Evolutionary conservation across 1,284 basidiomycete species (phyloP).

Genomic region (Melampsora occidentalis): DNA sequence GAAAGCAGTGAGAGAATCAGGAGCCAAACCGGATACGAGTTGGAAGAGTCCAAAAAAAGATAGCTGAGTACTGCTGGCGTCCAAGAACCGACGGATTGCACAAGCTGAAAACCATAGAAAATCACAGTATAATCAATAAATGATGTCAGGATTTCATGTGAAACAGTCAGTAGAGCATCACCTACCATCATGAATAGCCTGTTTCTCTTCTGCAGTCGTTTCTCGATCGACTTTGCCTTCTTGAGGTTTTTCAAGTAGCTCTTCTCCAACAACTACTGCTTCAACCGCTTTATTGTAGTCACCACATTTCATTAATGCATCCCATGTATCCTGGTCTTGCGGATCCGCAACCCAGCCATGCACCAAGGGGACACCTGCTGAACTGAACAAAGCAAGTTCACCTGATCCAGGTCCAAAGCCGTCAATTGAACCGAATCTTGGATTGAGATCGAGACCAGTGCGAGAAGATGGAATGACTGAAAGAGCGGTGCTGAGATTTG

Average conservation of each 20-base stretch:
- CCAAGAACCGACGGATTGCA: constrained; percentile 67
- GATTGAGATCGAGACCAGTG: constrained; percentile 81
- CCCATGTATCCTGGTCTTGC: constrained; percentile 61
- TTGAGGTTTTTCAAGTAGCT: constrained; percentile 63
- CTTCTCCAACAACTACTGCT: constrained; percentile 71
- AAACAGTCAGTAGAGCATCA: neutral
- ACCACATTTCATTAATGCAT: constrained; percentile 59
- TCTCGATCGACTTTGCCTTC: constrained; percentile 27
- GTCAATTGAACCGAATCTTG: constrained; percentile 67
- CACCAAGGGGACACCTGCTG: constrained; percentile 73
- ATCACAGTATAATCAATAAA: constrained; percentile 1
- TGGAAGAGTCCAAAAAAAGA: constrained; percentile 70
- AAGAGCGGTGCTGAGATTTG: constrained; percentile 71
- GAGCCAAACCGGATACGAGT: constrained; percentile 50
- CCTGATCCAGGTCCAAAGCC: constrained; percentile 61
- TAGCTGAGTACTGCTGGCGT: constrained; percentile 71
- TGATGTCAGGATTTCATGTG: neutral
- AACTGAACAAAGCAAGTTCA: constrained; percentile 77
- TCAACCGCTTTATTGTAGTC: constrained; percentile 63
- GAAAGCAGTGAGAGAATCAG: constrained; percentile 64
- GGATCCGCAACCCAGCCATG: constrained; percentile 87
- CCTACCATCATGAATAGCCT: constrained; percentile 9
- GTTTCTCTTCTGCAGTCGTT: constrained; percentile 10
- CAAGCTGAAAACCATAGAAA: constrained; percentile 59
- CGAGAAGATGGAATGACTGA: constrained; percentile 73